Conservation (phyloP, 2,329 filamentous ascomycete species). For the Apiospora koreana region DNA sequence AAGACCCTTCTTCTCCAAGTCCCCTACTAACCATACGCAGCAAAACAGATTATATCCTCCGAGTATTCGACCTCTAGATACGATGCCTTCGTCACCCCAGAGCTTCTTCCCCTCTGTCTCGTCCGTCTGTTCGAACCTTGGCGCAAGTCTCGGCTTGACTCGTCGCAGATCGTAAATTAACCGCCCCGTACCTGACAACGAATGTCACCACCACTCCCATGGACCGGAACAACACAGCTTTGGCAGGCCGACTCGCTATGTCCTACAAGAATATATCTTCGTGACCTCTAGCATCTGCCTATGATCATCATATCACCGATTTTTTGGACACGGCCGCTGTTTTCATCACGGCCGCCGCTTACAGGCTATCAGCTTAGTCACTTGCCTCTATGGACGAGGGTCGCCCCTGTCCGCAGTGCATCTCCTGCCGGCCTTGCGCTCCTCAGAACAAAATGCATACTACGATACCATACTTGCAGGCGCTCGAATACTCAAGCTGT, state of each 20-base stretch:
- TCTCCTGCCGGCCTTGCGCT: background rate
- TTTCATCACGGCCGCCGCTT: background rate
- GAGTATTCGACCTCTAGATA: background rate
- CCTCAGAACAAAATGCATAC: too few relatives aligned
- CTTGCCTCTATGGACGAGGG: background rate
- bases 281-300: background rate
- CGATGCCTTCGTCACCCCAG: background rate
- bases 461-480: too few relatives aligned
- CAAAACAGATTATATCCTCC: background rate
- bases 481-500: too few relatives aligned
- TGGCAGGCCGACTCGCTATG: background rate
- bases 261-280: background rate
- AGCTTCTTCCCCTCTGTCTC: background rate
- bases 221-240: background rate
- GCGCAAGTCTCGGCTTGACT: constrained; percentile 1
- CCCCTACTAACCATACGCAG: background rate
- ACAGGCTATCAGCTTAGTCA: constrained; percentile 2
- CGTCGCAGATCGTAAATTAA: background rate
- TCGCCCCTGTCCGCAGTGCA: background rate
- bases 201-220: background rate
- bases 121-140: background rate
- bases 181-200: background rate
- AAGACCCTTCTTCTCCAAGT: background rate
- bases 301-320: background rate
- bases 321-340: background rate